Percentiles rank a stretch among this genome's conserved stretches.
Conservation (phyloP, 148 eudicot species). For the Dysphania ambrosioides region DNA sequence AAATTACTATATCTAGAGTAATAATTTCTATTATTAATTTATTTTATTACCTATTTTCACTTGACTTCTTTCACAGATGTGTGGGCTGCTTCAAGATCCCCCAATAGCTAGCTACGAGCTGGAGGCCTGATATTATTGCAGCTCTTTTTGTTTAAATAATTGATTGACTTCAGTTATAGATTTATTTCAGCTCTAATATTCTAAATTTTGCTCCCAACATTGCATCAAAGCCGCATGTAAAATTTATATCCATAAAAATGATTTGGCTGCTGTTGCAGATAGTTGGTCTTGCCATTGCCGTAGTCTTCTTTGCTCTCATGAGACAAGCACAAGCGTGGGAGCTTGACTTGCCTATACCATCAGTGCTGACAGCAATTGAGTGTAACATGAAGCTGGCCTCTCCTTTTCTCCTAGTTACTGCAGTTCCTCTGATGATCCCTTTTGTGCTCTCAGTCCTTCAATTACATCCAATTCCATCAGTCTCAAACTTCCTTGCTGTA, state of each 20-base stretch:
- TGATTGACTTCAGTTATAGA: no score
- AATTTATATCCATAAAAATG: neutral
- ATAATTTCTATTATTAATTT: no score
- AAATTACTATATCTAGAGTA: no score
- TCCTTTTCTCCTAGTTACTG: conserved; percentile 54
- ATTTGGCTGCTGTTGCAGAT: conserved; percentile 51
- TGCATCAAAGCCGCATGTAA: neutral
- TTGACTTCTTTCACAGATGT: no score
- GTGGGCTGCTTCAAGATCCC: no score
- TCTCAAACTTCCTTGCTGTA: conserved; percentile 53
- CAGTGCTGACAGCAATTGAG: conserved; percentile 78
- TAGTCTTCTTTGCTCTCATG: conserved; percentile 81
- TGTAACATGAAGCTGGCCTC: conserved; percentile 70
- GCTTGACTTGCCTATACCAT: conserved; percentile 75
- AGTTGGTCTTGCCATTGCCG: conserved; percentile 63
- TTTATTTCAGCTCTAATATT: no score
- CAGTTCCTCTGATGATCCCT: conserved; percentile 54
- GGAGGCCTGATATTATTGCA: no score
- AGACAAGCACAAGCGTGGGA: conserved; percentile 91
- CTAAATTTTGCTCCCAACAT: neutral
- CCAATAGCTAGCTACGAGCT: no score
- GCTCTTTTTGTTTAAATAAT: no score
- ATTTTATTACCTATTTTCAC: no score
- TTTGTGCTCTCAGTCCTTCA: conserved; percentile 49
- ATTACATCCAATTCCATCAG: conserved; percentile 51